Evolutionary conservation across 306 rosid genomes (phyloP).

Genomic region (Betula pendula): DNA sequence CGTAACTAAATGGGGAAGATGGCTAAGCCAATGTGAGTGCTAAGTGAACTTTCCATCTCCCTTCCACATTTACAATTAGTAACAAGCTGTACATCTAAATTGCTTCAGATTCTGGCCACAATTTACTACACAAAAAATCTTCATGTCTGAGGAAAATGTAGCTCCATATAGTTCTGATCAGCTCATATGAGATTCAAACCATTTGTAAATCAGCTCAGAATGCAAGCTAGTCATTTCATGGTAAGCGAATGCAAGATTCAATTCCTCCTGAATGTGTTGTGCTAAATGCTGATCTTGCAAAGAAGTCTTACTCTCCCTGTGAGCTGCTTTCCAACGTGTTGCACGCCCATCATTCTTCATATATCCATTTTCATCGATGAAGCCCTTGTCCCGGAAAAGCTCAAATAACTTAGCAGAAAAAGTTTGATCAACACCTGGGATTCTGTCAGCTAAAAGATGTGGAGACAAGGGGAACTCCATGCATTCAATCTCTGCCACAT

Average conservation of each 20-base stretch:
- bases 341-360: slow-evolving; percentile 79
- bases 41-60: slow-evolving; percentile 15
- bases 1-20: too few relatives aligned
- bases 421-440: slow-evolving; percentile 62
- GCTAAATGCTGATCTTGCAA: slow-evolving; percentile 41
- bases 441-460: slow-evolving; percentile 60
- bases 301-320: slow-evolving; percentile 43
- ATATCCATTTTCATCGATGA: slow-evolving; percentile 70
- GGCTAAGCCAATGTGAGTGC: too few relatives aligned
- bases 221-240: slow-evolving; percentile 89
- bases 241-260: slow-evolving; percentile 84
- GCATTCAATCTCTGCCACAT: slow-evolving; percentile 75
- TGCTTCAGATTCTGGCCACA: slow-evolving; percentile 18
- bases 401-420: slow-evolving; percentile 62
- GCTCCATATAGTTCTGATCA: slow-evolving; percentile 18
- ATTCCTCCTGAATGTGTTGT: slow-evolving; percentile 79
- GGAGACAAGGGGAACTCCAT: slow-evolving; percentile 67
- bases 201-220: slow-evolving; percentile 62
- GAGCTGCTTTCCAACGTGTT: slow-evolving; percentile 57
- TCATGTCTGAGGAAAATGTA: background rate
- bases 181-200: slow-evolving; percentile 73
- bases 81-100: background rate
- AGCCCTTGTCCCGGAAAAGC: slow-evolving; percentile 58
- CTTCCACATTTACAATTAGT: background rate
- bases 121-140: slow-evolving; percentile 7